A percentile compares a stretch with the other conserved stretches of the same genome.
phyloP scores from a whole-genome alignment of 495 filamentous ascomycete species.

The Tuber borchii region DNA sequence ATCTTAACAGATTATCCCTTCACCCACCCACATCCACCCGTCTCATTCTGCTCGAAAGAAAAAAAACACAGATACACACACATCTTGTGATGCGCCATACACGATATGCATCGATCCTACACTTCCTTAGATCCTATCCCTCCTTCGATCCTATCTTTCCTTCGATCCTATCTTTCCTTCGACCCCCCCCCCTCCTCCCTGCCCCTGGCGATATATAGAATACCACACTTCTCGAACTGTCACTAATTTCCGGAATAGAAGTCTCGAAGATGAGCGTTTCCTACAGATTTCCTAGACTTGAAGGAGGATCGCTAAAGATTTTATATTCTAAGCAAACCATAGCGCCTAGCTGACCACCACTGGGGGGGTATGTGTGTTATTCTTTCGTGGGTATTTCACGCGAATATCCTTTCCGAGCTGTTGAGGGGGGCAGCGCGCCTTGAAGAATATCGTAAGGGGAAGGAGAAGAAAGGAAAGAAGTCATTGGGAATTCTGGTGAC shows the following conservation, averaged over 20 bases:
- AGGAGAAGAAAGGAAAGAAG: background rate
- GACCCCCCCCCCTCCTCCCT: no score
- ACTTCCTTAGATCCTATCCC: background rate
- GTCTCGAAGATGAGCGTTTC: background rate
- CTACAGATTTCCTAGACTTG: background rate
- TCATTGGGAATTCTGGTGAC: background rate
- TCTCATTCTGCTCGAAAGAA: background rate
- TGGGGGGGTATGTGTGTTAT: background rate
- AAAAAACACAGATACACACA: no score
- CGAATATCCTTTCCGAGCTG: background rate
- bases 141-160: no score
- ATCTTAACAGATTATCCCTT: background rate
- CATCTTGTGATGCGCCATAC: background rate
- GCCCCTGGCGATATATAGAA: background rate
- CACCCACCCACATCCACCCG: background rate
- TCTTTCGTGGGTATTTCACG: background rate
- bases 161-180: no score
- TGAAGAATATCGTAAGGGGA: no score
- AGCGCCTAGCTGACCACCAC: background rate
- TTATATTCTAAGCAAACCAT: background rate
- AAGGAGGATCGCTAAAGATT: background rate
- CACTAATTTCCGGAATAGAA: background rate
- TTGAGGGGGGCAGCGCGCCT: background rate
- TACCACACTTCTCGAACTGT: background rate
- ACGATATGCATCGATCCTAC: background rate